Percentiles rank a stretch among this genome's conserved stretches.
Conservation (phyloP, 225 moss, liverwort and hornwort species). For the Bryum argenteum region DNA sequence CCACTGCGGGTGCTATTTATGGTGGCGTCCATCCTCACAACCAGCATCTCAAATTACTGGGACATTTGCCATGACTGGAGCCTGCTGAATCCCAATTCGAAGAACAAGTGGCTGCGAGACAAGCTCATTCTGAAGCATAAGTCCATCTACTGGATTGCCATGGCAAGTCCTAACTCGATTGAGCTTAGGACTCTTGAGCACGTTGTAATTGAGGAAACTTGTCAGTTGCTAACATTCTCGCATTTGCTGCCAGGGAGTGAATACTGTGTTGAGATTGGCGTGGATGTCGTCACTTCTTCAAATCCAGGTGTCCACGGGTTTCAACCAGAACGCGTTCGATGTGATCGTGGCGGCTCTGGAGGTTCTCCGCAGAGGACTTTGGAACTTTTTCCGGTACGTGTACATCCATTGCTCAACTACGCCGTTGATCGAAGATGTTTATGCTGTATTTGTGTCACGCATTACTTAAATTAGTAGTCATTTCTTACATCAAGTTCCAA, state of each 20-base stretch:
- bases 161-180: constrained; percentile 21
- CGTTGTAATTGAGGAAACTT: no score
- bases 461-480: no score
- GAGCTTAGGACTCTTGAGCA: neutral
- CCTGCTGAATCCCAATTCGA: constrained; percentile 58
- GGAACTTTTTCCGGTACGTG: constrained; percentile 66
- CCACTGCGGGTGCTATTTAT: constrained; percentile 36
- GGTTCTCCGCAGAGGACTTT: constrained; percentile 64
- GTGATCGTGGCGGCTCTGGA: constrained; percentile 61
- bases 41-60: constrained; percentile 68
- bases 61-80: constrained; percentile 85
- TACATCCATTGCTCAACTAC: neutral
- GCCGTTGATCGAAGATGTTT: no score
- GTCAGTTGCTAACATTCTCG: neutral
- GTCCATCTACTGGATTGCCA: constrained; percentile 35
- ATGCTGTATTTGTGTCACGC: no score
- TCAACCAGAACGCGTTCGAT: constrained; percentile 53
- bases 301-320: constrained; percentile 38
- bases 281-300: constrained; percentile 72
- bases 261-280: constrained; percentile 61
- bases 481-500: no score
- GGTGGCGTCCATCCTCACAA: constrained; percentile 59
- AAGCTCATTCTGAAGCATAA: constrained; percentile 63
- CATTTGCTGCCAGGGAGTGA: constrained; percentile 41
- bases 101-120: constrained; percentile 76